Percentiles rank a stretch among this genome's conserved stretches.
phyloP scores from a whole-genome alignment of 202 grass and related monocot genomes.

The Setaria viridis region DNA sequence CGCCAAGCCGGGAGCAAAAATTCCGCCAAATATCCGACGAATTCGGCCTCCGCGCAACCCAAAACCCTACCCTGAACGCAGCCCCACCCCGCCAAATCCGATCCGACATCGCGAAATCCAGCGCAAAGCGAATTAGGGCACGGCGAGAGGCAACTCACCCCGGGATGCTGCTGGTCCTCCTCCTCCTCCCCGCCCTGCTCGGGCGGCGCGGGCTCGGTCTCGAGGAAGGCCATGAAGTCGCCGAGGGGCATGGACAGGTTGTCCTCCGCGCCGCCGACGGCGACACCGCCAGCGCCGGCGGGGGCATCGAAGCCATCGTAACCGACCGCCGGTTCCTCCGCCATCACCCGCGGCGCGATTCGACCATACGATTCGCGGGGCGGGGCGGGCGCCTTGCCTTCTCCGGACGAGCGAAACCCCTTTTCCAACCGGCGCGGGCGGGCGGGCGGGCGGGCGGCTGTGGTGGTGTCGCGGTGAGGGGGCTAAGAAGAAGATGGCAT shows the following conservation, averaged over 20 bases:
- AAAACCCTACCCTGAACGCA: constrained; percentile 51
- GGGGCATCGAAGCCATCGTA: constrained; percentile 19
- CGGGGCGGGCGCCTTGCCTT: constrained; percentile 10
- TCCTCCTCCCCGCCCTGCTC: constrained; percentile 26
- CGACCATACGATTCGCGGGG: constrained; percentile 54
- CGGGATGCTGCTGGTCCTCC: constrained; percentile 8
- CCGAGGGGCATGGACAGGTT: constrained; percentile 64
- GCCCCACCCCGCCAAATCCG: constrained; percentile 35
- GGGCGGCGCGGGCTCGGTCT: constrained; percentile 25
- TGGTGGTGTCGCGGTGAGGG: constrained; percentile 3
- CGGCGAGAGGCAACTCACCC: constrained; percentile 29
- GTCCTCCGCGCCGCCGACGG: constrained; percentile 39
- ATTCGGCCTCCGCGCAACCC: constrained; percentile 17
- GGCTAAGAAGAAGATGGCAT: constrained; percentile 41
- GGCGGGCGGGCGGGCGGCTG: constrained; percentile 18
- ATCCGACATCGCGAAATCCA: constrained; percentile 14
- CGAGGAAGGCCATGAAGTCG: constrained; percentile 67
- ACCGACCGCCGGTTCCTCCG: constrained; percentile 52
- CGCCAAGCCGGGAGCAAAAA: neutral
- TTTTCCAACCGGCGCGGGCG: constrained; percentile 4
- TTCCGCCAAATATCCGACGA: neutral
- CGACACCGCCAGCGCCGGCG: neutral
- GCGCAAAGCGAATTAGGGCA: constrained; percentile 42
- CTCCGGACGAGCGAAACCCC: constrained; percentile 30
- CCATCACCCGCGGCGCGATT: constrained; percentile 55